Evolutionary conservation across 192 early-diverging fungal genomes (phyloP), one percentile per base, ranked within the genome.

Genomic region (Coemansia sp.): DNA sequence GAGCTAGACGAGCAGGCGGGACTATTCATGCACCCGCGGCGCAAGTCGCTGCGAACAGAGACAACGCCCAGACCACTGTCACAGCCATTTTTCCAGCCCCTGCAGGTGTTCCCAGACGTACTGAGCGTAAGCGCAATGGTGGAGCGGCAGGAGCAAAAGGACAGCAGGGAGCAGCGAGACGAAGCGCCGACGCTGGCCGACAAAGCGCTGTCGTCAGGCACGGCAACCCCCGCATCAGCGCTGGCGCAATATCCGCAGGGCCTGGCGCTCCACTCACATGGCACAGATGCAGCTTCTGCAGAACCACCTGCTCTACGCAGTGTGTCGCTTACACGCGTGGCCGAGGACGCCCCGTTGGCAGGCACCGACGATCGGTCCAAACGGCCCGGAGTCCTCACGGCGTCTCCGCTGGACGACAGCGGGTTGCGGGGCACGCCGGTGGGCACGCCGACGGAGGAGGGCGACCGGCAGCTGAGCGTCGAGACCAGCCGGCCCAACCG

Each of bases 31-130:
- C 68, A 71, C 55, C 68, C 78, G 21, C 68, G 75, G 2, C 69
- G 64, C 56, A 72, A 78, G 50, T 68, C 68, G 53, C 57, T 72
- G 18, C 63, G 65, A 14, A 52, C 68, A 19, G 69, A 72, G 26
- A 63, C 67, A 13, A 67, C 72, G 10, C 64, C 78, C 39, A 63
- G 74, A 18, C 74, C 67, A n/a, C 52, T 71, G 13, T 71, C 74
- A 2, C 78, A 75, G 57, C 78, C 78, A 5, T 80, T 80, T 35
- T 80, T 80, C 46, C 78, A 80, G 68, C 78, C 78, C 30, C 33
- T 47, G 48, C 71, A 80, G 51, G 78, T 80, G 39, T 80, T 80
- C 53, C 72, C 72, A 3, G 78, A 80, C 50, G 71, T 80, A 20
- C 67, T 80, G 11, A 70, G 61, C 62, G 68, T 80, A 35, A 70